Evolutionary conservation across 2,329 filamentous ascomycete species (phyloP).

Genomic region (Alternaria sp.): DNA sequence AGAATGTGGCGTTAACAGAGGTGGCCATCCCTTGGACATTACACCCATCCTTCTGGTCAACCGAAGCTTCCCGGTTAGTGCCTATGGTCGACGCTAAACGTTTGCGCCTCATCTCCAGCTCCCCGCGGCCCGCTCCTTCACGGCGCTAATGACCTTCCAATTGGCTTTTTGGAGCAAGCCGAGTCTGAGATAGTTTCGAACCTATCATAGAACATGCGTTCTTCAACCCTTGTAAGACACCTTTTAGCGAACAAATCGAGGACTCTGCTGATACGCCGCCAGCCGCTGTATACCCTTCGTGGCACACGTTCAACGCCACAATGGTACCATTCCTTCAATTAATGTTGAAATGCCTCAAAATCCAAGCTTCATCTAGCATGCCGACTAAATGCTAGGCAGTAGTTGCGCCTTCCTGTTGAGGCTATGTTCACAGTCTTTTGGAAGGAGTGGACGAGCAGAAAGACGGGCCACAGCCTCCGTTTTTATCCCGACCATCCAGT

Average conservation of each 20-base stretch:
- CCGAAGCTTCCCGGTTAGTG: not conserved
- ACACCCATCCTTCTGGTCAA: not conserved
- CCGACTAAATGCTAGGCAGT: not conserved
- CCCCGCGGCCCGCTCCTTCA: not conserved
- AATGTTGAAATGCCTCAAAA: not conserved
- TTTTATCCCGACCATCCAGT: not conserved
- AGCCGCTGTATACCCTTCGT: not conserved
- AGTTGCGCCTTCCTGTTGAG: not conserved
- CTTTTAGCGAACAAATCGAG: slow-evolving; percentile 1
- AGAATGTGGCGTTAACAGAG: not conserved
- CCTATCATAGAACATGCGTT: not conserved
- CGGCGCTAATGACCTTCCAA: not conserved
- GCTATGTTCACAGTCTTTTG: not conserved
- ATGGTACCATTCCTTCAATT: not conserved
- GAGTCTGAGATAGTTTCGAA: not conserved
- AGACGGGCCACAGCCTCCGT: not conserved
- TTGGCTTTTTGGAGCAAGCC: not conserved
- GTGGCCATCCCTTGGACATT: not conserved
- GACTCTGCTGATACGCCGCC: not conserved
- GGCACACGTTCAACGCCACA: not conserved
- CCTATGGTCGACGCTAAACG: not conserved
- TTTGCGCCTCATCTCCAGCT: not conserved
- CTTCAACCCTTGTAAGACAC: not conserved
- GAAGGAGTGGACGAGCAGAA: not conserved
- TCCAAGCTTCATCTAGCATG: not conserved